Base-by-base conservation (phyloP, 2,329 filamentous ascomycete genomes). In the Chaetomiaceae sp. region DNA sequence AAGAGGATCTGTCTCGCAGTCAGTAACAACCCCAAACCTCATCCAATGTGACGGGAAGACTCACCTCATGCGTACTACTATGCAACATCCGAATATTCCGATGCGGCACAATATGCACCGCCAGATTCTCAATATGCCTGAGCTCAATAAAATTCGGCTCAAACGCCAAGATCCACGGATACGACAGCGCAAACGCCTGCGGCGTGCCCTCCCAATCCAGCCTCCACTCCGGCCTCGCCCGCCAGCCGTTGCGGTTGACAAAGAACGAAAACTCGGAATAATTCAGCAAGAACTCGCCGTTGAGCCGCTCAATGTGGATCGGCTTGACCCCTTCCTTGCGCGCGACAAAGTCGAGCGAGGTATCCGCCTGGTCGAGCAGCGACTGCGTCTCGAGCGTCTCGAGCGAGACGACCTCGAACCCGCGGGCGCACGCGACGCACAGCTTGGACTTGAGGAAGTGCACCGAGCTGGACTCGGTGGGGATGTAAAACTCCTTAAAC, bases 211-310 rank as follows among this genome's bases (percentile, higher is more conserved):
- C 94, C 94, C 94, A 99, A 59, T 92, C 88, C 66, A 99, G 96
- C 64, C 88, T 86, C 94, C 94, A 99, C 71, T 99, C 94, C 5
- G 91, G 91, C 65, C 91, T 82, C 50, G 92, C 92, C 59, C 94
- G 85, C 94, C 94, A 99, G 34, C 94, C 94, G 69, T 99, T 97
- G 65, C 94, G 84, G 72, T 99, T 97, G 68, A 99, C 94, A 66
- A 97, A 99, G 82, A 99, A 99, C 12, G 90, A 96, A 72, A 96
- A 99, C 69, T 99, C 94, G 4, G 90, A 94, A 74, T 99, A 99
- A 72, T 96, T 97, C 59, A 99, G 84, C 62, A 99, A 72, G 77
- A 99, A 99, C 68, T 99, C 94, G 69, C 92, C 91, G 63, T 95
- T 95, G 68, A 97, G 85, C 42, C 94, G 88, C 71, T 99, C 95